A percentile compares a stretch with the other conserved stretches of the same genome.
These are phyloP conservation scores for Melastoma malabathricum DNA, from an alignment of 345 rosid genomes.

Conservation along the genomic window DNA sequence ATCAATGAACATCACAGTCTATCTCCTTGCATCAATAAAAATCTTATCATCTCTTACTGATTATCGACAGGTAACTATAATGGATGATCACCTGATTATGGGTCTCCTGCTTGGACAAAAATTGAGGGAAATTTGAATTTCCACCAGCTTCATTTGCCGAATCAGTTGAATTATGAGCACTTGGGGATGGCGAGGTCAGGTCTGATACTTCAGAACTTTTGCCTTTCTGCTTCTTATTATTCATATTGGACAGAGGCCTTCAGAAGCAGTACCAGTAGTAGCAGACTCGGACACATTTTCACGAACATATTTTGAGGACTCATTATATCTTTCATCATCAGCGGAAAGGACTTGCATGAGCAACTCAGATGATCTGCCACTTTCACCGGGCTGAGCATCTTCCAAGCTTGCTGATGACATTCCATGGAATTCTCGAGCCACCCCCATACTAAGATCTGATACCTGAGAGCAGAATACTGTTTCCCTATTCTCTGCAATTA, in stretches of 20 bases:
- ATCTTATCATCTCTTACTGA: too few relatives aligned
- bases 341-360: constrained; percentile 20
- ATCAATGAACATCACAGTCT: too few relatives aligned
- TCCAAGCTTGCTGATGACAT: constrained; percentile 25
- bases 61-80: too few relatives aligned
- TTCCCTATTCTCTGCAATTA: constrained; percentile 28
- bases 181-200: constrained; percentile 39
- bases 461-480: constrained; percentile 52
- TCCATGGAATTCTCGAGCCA: constrained; percentile 39
- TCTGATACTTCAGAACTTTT: constrained; percentile 38
- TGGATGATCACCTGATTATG: constrained; percentile 57
- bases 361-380: constrained; percentile 17
- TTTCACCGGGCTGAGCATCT: constrained; percentile 19
- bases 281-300: constrained; percentile 32
- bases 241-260: constrained; percentile 28
- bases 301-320: constrained; percentile 27
- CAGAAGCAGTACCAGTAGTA: constrained; percentile 19
- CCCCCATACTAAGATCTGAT: constrained; percentile 47
- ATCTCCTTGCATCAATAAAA: too few relatives aligned
- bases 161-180: constrained; percentile 40
- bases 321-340: constrained; percentile 28
- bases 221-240: constrained; percentile 52
- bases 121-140: constrained; percentile 34
- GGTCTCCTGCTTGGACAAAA: constrained; percentile 45
- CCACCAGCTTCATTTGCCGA: constrained; percentile 30